A percentile compares a stretch with the other conserved stretches of the same genome.
phyloP scores from a whole-genome alignment of 345 rosid species.

The Sonneratia caseolaris region DNA sequence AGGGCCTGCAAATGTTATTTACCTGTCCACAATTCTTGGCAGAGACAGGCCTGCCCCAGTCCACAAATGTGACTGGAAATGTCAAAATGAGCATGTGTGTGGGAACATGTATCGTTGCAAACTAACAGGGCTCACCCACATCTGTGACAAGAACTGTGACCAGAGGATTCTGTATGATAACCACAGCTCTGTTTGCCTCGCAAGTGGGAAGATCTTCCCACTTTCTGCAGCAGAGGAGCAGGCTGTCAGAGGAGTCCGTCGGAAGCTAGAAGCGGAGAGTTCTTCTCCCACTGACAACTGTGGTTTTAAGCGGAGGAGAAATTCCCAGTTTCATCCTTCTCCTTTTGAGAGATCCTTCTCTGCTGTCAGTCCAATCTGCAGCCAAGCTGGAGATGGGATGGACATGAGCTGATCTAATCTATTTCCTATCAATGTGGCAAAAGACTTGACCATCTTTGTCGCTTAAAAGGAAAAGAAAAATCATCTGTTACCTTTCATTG shows the following conservation, averaged over 20 bases:
- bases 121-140: conserved; percentile 84
- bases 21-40: conserved; percentile 83
- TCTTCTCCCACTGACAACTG: conserved; percentile 61
- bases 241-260: conserved; percentile 87
- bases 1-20: conserved; percentile 74
- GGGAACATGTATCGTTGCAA: conserved; percentile 95
- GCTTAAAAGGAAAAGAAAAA: conserved; percentile 12
- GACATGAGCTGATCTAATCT: conserved; percentile 55
- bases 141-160: conserved; percentile 99
- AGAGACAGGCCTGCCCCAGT: conserved; percentile 52
- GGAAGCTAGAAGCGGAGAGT: conserved; percentile 84
- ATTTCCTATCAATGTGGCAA: conserved; percentile 13
- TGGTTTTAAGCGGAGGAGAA: conserved; percentile 78
- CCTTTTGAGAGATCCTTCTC: conserved; percentile 92
- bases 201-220: conserved; percentile 70
- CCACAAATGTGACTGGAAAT: conserved; percentile 93
- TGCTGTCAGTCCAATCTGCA: conserved; percentile 80
- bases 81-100: conserved; percentile 72
- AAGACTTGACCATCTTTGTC: conserved; percentile 22
- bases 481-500: conserved; percentile 19
- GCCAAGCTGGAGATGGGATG: conserved; percentile 96
- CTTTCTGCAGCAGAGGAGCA: conserved; percentile 71
- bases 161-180: conserved; percentile 97
- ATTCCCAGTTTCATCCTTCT: conserved; percentile 67
- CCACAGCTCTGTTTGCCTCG: conserved; percentile 86